Percentiles rank a stretch among this genome's conserved stretches.
phyloP scores from a whole-genome alignment of 202 grass and related monocot genomes.

The Alloteropsis angusta region DNA sequence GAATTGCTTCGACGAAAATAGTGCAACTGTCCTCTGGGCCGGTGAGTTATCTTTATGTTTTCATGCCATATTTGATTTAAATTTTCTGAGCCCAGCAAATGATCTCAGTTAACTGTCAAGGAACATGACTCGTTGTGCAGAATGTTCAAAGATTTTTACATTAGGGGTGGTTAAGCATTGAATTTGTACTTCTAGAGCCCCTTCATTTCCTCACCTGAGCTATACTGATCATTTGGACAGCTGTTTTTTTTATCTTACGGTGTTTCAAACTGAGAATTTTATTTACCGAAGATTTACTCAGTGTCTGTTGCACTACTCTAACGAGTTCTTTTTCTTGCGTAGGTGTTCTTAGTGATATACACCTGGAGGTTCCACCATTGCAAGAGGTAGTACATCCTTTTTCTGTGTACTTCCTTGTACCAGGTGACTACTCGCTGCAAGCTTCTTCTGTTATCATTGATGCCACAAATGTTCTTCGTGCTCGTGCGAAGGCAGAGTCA shows the following conservation, averaged over 20 bases:
- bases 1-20: slow-evolving; percentile 77
- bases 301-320: not conserved
- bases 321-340: slow-evolving; percentile 11
- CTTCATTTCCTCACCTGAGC: not conserved
- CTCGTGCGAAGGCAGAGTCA: slow-evolving; percentile 60
- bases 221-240: not conserved
- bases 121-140: not conserved
- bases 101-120: not conserved
- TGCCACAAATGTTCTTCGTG: slow-evolving; percentile 72
- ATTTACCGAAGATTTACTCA: not conserved
- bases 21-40: slow-evolving; percentile 76
- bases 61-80: not conserved
- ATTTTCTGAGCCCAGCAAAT: not conserved
- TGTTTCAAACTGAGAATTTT: not conserved
- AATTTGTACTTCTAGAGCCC: not conserved
- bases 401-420: slow-evolving; percentile 92
- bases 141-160: not conserved
- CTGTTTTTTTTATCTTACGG: not conserved
- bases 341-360: slow-evolving; percentile 80
- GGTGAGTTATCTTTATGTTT: slow-evolving; percentile 40
- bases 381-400: slow-evolving; percentile 79
- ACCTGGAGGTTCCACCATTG: slow-evolving; percentile 70
- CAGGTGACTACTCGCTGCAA: slow-evolving; percentile 78
- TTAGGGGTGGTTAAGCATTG: not conserved
- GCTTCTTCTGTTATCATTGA: slow-evolving; percentile 77